Evolutionary conservation across 176 grass and related monocot genomes (phyloP), one percentile per base, ranked within the genome.

Genomic region (Hyparrhenia diplandra): DNA sequence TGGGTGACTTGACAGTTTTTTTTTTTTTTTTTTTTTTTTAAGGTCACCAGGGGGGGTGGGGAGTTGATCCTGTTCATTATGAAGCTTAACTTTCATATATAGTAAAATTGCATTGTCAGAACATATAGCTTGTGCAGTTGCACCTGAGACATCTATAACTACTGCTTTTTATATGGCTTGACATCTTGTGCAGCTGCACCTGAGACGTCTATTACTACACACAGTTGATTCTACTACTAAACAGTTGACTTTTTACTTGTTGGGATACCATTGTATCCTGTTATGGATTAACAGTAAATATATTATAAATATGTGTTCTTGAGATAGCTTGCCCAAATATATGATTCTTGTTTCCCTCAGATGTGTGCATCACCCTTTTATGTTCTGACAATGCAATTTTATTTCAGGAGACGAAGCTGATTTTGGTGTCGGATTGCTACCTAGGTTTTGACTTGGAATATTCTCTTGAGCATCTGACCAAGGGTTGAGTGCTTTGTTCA

Each of bases 361-460:
- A 42, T 58, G 14, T 52, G 31, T 76, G 30, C 39, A 57, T 57
- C 8, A 8, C 8, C 20, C 8, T 43, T 78, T 86, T 82, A 47
- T 81, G 34, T 81, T 87, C 76, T 80, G 58, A 83, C 29, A 24
- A 61, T 27, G 18, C 8, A 30, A 71, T 85, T 36, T 55, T 51
- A 21, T 84, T 91, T 85, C 88, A 98, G 95, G 92, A 98, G 60
- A 88, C 88, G 16, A 95, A 95, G 73, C 81, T 95, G 67, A 82
- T 98, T 59, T 68, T 98, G 71, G 88, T 93, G 57, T 95, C 92
- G 67, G 96, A 98, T 89, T 93, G 90, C 81, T 98, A 98, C 83
- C 86, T 98, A 62, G 92, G 92, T 45, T 88, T 88, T 77, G 95
- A 98, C 73, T 84, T 80, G 67, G 92, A 98, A 49, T 73, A 82